Conservation (phyloP, 768 basidiomycete species). For the Rhodotorula paludigena region DNA sequence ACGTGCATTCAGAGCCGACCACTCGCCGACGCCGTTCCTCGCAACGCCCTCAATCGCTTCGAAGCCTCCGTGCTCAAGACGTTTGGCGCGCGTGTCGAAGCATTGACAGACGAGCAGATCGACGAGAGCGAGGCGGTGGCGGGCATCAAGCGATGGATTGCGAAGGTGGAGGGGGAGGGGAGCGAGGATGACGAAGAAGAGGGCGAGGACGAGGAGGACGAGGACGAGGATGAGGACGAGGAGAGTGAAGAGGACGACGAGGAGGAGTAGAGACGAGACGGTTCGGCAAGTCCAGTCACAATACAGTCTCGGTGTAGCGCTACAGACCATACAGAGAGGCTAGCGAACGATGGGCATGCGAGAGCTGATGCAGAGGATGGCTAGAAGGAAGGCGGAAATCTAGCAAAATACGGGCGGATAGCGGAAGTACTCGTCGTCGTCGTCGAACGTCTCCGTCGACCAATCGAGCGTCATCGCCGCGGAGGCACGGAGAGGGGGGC, state of each 20-base stretch:
- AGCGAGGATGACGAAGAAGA: constrained; percentile 10
- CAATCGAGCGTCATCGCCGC: too few relatives aligned
- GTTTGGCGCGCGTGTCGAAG: constrained; percentile 27
- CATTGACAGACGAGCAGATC: constrained; percentile 19
- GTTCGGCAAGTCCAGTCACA: too few relatives aligned
- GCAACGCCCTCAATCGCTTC: constrained; percentile 69
- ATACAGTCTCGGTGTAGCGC: too few relatives aligned
- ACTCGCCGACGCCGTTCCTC: constrained; percentile 57
- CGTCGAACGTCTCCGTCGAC: too few relatives aligned
- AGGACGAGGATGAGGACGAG: constrained; percentile 6
- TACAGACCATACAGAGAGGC: too few relatives aligned
- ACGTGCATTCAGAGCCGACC: constrained; percentile 55
- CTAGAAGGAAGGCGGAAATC: too few relatives aligned
- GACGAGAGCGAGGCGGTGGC: constrained; percentile 12
- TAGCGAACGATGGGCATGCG: too few relatives aligned
- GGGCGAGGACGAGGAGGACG: not conserved
- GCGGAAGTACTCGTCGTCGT: too few relatives aligned
- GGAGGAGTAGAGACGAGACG: not conserved
- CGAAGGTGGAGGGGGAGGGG: constrained; percentile 2
- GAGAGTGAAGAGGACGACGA: constrained; percentile 7
- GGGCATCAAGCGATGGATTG: constrained; percentile 3
- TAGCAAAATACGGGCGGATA: too few relatives aligned
- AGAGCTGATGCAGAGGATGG: too few relatives aligned
- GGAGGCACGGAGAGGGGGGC: too few relatives aligned
- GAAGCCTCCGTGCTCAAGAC: constrained; percentile 59